Evolutionary conservation across 805 yeast genomes (phyloP), one percentile per base, ranked within the genome.

Genomic region (Candida sakaeoensis): DNA sequence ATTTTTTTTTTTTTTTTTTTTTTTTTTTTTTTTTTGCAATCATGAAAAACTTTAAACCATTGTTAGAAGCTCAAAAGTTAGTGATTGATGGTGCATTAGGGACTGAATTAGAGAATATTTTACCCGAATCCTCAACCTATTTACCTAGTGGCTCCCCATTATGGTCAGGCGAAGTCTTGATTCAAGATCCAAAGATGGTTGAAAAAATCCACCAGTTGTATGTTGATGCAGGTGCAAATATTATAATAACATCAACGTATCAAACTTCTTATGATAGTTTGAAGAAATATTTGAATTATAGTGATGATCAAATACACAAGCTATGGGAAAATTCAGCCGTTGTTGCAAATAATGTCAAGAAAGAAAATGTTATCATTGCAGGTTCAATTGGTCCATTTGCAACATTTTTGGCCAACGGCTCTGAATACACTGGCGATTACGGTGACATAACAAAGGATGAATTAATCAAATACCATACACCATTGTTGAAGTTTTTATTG

Each of bases 371-470:
- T 13, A 46, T 53, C 33, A 67, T 80, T 4, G 77, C 76, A 1
- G 95, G 85, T 0, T 76, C 85, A 6, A 59, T 85, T 26, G 95
- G 95, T 0, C 87, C 95, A 0, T 86, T 77, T 54, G 95, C 90
- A 1, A 85, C 90, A 0, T 78, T 61, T 47, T 53, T 82, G 26
- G 77, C 82, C 21, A 70, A 77, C 46, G 88, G 89, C 0, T 70
- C 82, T 0, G 95, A 86, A 51, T 86, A 81, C 50, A 77, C 81
- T 3, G 95, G 95, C 1, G 69, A 79, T 37, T 85, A 84, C 54
- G 48, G 43, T 10, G 70, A 68, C 8, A 63, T 57, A 6, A 53
- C 61, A 2, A 54, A 56, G 8, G 61, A 60, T 12, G 65, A 64
- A 33, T 50, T 85, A 39, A 54, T 51, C 6, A 58, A 61, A 14